Base-by-base conservation (phyloP, 352 stramenopile species). In the Phytophthora agathidicida region DNA sequence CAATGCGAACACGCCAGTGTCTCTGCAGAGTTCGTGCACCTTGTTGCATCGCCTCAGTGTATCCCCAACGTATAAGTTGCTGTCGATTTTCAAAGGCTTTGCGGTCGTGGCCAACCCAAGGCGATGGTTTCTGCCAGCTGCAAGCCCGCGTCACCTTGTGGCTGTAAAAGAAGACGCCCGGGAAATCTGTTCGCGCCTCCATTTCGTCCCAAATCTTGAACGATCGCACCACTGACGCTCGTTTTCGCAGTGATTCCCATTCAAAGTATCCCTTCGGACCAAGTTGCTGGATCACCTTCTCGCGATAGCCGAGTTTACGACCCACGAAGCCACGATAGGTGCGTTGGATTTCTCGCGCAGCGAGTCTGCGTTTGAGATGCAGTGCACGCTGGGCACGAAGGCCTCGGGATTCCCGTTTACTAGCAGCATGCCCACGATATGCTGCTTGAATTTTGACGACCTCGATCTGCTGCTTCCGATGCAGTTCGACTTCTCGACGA, bases 181-280 rank as follows among this genome's bases (percentile, higher is more conserved):
- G 72, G 28, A 88, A 87, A 11, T 78, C 72, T 16, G 38, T 17
- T 4, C 43, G 64, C 0, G 79, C 60, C 30, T 86, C 66, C 58
- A 93, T 75, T 43, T 93, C 86, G 41, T 93, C 74, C 85, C 85
- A 96, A 5, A 91, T 77, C 35, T 86, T 77, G 64, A 78, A 93
- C 4, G 59, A 81, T 7, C 71, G 62, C 17, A 68, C 24, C n/a
- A 72, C 23, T 0, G 35, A 36, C 3, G 80, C 71, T 13, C 70
- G 62, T 5, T 64, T 56, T 6, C 67, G 54, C 1, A 77, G 47
- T 19, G 46, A 47, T 61, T 90, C 75, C 82, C 83, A 93, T 13
- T 74, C 77, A 52, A 88, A 86, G 36, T 88, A 91, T 23, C 63
- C 71, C 11, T 49, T 67, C 4, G 80, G 80, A 9, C 80, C 83